Conservation (phyloP, 257 asterid species). For the Voacanga thouarsii region DNA sequence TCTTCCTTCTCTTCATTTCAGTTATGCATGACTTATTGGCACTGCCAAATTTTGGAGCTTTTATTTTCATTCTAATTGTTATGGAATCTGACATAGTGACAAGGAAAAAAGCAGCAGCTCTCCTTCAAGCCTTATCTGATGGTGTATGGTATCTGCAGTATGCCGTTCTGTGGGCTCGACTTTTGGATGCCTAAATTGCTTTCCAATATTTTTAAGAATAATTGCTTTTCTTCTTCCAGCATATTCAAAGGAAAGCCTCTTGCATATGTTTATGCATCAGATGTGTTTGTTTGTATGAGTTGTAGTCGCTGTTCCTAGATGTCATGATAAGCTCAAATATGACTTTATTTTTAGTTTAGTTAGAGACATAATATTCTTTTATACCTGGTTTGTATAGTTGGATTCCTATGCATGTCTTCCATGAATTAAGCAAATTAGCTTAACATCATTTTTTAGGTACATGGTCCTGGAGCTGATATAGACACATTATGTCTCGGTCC, state of each 20-base stretch:
- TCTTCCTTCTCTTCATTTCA: not conserved
- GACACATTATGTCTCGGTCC: constrained; percentile 46
- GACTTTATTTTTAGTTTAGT: not conserved
- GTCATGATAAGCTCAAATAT: not conserved
- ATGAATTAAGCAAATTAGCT: not conserved
- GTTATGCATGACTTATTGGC: not conserved
- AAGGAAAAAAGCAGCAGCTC: not conserved
- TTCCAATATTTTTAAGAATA: not conserved
- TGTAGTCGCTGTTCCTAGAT: not conserved
- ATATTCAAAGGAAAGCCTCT: not conserved
- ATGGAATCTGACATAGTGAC: not conserved
- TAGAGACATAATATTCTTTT: not conserved
- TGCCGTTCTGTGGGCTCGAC: not conserved
- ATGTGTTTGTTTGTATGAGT: not conserved
- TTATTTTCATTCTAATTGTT: not conserved
- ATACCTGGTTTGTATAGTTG: not conserved
- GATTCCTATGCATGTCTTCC: not conserved
- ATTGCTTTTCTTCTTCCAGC: not conserved
- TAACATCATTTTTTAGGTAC: constrained; percentile 25
- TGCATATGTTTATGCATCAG: not conserved
- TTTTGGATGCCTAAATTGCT: not conserved
- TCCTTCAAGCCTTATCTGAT: not conserved
- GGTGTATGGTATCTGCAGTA: not conserved
- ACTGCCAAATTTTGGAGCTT: not conserved
- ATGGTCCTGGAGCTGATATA: constrained; percentile 45